Percentiles rank a stretch among this genome's conserved stretches.
Conservation (phyloP, 1,284 basidiomycete genomes). For the Apiotrichum akiyoshidainum region DNA sequence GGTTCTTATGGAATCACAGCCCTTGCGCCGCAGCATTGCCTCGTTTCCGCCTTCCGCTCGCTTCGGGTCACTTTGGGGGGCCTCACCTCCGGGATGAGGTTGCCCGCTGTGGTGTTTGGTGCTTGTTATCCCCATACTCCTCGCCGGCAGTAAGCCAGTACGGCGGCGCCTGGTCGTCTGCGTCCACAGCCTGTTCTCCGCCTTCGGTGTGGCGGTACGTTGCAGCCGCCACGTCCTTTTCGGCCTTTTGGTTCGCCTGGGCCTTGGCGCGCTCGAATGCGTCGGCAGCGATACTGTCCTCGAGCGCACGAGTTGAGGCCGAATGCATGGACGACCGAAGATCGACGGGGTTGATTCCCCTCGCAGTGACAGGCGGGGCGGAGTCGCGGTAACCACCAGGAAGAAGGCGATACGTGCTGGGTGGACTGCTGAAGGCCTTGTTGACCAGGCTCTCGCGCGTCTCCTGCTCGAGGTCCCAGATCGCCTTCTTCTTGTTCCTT, state of each 20-base stretch:
- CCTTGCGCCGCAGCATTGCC: too few relatives aligned
- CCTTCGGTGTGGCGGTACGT: not conserved
- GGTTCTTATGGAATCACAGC: too few relatives aligned
- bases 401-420: too few relatives aligned
- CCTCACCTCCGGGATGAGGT: too few relatives aligned
- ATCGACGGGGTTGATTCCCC: not conserved
- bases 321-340: not conserved
- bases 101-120: not conserved
- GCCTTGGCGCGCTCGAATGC: constrained; percentile 5
- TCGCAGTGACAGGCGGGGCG: not conserved
- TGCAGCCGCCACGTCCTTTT: not conserved
- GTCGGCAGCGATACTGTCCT: not conserved
- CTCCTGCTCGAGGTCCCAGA: too few relatives aligned
- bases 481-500: too few relatives aligned
- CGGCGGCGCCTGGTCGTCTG: constrained; percentile 3
- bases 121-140: constrained; percentile 4
- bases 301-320: not conserved
- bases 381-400: not conserved
- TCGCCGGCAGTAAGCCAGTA: constrained; percentile 5
- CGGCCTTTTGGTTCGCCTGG: not conserved
- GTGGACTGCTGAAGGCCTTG: too few relatives aligned
- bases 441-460: too few relatives aligned
- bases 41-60: too few relatives aligned
- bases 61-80: too few relatives aligned
- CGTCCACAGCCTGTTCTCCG: not conserved